Base-by-base conservation (phyloP, 768 basidiomycete species). In the Gymnopilus junonius region DNA sequence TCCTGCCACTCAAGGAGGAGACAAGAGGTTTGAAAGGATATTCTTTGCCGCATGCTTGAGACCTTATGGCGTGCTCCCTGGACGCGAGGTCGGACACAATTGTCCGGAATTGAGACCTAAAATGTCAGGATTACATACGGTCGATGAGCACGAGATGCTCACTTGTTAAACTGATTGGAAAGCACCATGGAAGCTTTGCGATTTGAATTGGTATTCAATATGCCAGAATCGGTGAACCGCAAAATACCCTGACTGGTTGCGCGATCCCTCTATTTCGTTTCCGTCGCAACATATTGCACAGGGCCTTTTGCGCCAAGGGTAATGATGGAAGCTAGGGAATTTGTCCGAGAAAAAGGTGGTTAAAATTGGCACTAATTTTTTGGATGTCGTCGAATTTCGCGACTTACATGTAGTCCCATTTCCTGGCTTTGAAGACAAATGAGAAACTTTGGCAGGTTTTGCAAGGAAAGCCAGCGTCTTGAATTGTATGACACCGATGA, bases 61-160 rank as follows among this genome's bases (percentile, higher is more conserved):
- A 8, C 27, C 25, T 27, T 48, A 27, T 25, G 29, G n/a, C 48
- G 27, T 10, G 29, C 8, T 29, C 4, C 17, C 48, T n/a, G 48
- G n/a, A n/a, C 31, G 48, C 29, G 17, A 51, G 45, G 31, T 51
- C 48, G 48, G 48, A 31, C 27, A 15, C 48, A 51, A n/a, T 51
- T 31, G 29, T 7, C 48, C 48, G 48, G n/a, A 15, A 51, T 51
- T 51, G 29, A n/a, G 31, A 39, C 15, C 7, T n/a, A 50, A 25
- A 50, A 50, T 32, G 48, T 51, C 48, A 51, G 48, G 27, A 51
- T 51, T 51, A 51, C 48, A 51, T 51, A 51, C 31, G 48, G 31
- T 51, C 48, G 48, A 51, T 32, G 27, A 10, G 31, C 31, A 51
- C 48, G 31, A 27, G 45, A 51, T 51, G 48, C 48, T 51, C 27